Conservation (phyloP, 257 asterid species). For the Euphrasia confusa region DNA sequence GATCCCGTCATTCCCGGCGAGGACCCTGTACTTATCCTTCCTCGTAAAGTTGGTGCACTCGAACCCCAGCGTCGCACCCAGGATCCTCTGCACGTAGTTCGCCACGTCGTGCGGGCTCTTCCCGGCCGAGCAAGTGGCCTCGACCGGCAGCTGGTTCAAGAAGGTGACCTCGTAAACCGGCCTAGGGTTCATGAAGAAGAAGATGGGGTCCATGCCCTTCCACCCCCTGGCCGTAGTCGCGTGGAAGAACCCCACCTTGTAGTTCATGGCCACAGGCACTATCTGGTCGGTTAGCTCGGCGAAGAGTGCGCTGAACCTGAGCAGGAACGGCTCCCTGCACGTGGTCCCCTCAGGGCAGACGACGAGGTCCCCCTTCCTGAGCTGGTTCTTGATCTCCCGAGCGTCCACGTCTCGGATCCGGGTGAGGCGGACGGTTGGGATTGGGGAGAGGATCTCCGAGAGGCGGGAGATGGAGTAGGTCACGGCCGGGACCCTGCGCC, state of each 20-base stretch:
- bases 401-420: conserved; percentile 65
- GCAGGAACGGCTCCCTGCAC: conserved; percentile 73
- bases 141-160: conserved; percentile 69
- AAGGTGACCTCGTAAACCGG: conserved; percentile 79
- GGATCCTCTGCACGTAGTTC: conserved; percentile 72
- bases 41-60: conserved; percentile 88
- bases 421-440: conserved; percentile 79
- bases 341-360: conserved; percentile 92
- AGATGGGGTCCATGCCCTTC: conserved; percentile 79
- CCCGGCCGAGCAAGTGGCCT: conserved; percentile 80
- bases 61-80: conserved; percentile 85
- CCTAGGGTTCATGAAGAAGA: conserved; percentile 89
- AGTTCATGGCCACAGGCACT: conserved; percentile 86
- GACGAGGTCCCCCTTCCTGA: conserved; percentile 60
- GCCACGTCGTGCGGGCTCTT: conserved; percentile 88
- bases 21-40: conserved; percentile 80
- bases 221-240: conserved; percentile 91
- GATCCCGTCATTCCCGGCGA: conserved; percentile 81
- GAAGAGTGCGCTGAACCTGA: conserved; percentile 75
- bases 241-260: conserved; percentile 74
- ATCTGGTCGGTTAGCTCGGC: conserved; percentile 78
- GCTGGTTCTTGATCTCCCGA: conserved; percentile 45
- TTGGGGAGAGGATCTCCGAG: conserved; percentile 74
- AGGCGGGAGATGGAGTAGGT: conserved; percentile 74
- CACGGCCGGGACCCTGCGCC: conserved; percentile 71